Conservation (phyloP, 2,329 filamentous ascomycete species). For the Penicillium sp. region DNA sequence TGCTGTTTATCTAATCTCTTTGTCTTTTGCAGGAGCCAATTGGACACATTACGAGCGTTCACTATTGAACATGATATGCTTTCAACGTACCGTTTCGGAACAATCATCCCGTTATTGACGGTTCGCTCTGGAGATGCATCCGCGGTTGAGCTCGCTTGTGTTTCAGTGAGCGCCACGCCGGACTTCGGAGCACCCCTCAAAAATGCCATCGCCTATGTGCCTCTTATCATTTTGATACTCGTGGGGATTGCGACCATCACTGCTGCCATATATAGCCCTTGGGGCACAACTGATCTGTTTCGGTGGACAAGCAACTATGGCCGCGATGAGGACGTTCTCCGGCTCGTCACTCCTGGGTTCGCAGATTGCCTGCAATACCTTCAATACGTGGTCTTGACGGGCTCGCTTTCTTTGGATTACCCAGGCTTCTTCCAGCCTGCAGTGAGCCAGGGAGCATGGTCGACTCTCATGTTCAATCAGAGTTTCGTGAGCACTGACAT, state of each 20-base stretch:
- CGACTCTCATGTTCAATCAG: conserved; percentile 86
- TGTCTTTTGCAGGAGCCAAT: conserved; percentile 42
- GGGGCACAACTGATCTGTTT: conserved; percentile 88
- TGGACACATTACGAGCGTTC: conserved; percentile 65
- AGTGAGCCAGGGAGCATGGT: conserved; percentile 85
- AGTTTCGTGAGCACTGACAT: conserved; percentile 73
- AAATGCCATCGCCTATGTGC: conserved; percentile 72
- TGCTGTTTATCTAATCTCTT: conserved; percentile 1
- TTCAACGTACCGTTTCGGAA: conserved; percentile 83
- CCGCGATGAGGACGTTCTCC: conserved; percentile 84
- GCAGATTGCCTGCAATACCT: conserved; percentile 96
- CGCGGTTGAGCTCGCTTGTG: conserved; percentile 69
- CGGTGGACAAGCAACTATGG: conserved; percentile 98
- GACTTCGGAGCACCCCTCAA: conserved; percentile 69
- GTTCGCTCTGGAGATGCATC: conserved; percentile 71
- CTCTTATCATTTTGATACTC: conserved; percentile 73
- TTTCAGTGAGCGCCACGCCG: conserved; percentile 80
- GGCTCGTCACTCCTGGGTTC: conserved; percentile 92
- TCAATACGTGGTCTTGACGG: conserved; percentile 85
- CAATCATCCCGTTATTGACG: conserved; percentile 70
- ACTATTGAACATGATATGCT: conserved; percentile 71
- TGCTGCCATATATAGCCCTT: conserved; percentile 86
- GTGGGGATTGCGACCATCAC: conserved; percentile 80
- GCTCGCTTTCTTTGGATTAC: conserved; percentile 82
- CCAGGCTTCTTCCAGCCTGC: conserved; percentile 94